phyloP scores from a whole-genome alignment of 257 asterid genomes.

The Solanum sitiens region DNA sequence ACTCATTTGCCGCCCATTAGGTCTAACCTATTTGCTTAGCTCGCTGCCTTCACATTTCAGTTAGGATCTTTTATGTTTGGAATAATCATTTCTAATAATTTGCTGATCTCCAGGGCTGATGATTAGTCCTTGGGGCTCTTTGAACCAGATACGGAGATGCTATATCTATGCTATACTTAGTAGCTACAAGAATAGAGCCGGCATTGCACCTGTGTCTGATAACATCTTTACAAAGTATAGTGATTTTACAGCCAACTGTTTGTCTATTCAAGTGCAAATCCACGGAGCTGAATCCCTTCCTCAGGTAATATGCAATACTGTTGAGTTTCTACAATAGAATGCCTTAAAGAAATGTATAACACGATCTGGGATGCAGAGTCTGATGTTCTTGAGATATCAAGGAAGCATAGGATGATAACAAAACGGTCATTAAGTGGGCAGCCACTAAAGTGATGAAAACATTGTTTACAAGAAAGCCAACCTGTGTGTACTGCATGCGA shows the following conservation, averaged over 20 bases:
- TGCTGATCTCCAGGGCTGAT: background rate
- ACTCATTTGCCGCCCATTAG: background rate
- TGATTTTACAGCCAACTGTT: background rate
- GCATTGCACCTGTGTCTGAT: background rate
- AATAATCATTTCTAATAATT: background rate
- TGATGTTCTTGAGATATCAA: background rate
- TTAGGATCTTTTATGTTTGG: background rate
- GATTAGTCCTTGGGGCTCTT: background rate
- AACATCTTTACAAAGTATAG: background rate
- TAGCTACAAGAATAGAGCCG: background rate
- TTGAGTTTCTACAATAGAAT: background rate
- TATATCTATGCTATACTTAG: background rate
- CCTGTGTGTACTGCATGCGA: background rate
- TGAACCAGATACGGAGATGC: background rate
- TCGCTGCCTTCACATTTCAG: background rate
- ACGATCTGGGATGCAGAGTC: background rate
- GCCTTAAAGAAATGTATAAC: background rate
- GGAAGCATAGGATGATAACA: background rate
- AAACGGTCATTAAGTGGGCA: background rate
- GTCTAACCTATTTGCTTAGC: background rate
- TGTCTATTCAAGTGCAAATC: background rate
- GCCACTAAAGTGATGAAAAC: background rate
- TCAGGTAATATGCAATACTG: background rate
- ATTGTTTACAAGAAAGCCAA: background rate
- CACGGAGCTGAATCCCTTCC: background rate